Base-by-base conservation (phyloP, 2,329 filamentous ascomycete genomes). In the Trichoderma sp. region DNA sequence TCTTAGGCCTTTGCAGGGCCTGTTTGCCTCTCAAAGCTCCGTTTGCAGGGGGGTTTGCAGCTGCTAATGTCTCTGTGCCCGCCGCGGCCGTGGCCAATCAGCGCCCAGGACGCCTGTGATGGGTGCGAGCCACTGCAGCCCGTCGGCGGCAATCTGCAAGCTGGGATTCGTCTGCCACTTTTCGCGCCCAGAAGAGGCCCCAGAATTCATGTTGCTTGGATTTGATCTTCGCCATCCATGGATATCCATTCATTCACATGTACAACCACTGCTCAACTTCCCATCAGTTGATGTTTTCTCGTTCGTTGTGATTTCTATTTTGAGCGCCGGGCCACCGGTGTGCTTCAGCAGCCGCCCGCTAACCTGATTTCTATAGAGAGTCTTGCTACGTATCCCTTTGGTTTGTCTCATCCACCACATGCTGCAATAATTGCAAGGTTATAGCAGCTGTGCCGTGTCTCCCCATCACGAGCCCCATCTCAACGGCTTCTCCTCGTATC, bases 91-190 rank as follows among this genome's bases (percentile, higher is more conserved):
- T 24, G 17, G 63, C 63, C 55, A 65, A 60, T 65, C n/a, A 48
- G 39, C 12, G 30, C 0, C 9, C 47, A 7, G 7, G n/a, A 9
- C 17, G 55, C 47, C 47, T 51, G 55, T 59, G 47, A 52, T 51
- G 48, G 63, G 41, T 24, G 26, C 54, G 21, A 51, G 63, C 43
- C 45, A 57, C 60, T 43, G 41, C 50, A 54, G 43, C 15, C 14
- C 28, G 28, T 65, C 48, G 80, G 81, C 81, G 81, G 81, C 76
- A 82, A 82, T 72, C 73, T 70, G 69, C 64, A 70, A 67, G 34
- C 65, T 68, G 56, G 71, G 73, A 75, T 76, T 76, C 73, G 74
- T n/a, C 19, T 28, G 19, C 17, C 10, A 5, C 3, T 39, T 39
- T 56, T 44, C 19, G 52, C 52, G 52, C 52, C 52, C 43, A 26